phyloP scores from a whole-genome alignment of 441 rosid species.

The Gossypium gossypioides region DNA sequence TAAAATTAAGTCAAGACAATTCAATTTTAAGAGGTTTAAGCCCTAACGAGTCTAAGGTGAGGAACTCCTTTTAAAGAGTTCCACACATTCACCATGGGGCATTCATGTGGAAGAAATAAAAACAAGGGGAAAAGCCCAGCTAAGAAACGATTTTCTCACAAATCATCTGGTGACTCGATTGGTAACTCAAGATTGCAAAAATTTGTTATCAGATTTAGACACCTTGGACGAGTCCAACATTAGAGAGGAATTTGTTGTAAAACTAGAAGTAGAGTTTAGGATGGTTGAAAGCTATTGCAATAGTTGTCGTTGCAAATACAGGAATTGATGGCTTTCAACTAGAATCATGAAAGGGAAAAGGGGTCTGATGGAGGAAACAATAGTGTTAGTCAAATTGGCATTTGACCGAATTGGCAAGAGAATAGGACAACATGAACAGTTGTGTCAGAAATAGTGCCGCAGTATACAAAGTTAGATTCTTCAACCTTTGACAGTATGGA shows the following conservation, averaged over 20 bases:
- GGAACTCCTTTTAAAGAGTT: not conserved
- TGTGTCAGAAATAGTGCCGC: too few species aligned
- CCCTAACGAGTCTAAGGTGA: not conserved
- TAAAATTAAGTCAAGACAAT: too few species aligned
- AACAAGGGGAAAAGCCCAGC: not conserved
- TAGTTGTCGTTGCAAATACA: not conserved
- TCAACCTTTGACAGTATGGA: too few species aligned
- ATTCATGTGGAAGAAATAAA: not conserved
- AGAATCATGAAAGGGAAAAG: not conserved
- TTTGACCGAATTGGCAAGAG: not conserved
- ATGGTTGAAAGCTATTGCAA: not conserved
- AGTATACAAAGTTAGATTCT: too few species aligned
- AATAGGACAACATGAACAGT: not conserved
- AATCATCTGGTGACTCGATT: not conserved
- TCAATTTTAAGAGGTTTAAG: not conserved
- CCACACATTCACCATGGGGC: not conserved
- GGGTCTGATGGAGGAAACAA: not conserved
- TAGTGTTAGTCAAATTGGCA: not conserved
- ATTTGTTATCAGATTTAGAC: not conserved
- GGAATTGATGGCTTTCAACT: not conserved
- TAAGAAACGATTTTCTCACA: not conserved
- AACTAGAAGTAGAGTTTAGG: not conserved
- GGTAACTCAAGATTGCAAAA: not conserved
- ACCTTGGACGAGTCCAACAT: not conserved
- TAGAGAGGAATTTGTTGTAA: too few species aligned